These are phyloP conservation scores for Colletotrichum falcatum DNA, from an alignment of 2,329 filamentous ascomycete genomes.

Conservation along the genomic window DNA sequence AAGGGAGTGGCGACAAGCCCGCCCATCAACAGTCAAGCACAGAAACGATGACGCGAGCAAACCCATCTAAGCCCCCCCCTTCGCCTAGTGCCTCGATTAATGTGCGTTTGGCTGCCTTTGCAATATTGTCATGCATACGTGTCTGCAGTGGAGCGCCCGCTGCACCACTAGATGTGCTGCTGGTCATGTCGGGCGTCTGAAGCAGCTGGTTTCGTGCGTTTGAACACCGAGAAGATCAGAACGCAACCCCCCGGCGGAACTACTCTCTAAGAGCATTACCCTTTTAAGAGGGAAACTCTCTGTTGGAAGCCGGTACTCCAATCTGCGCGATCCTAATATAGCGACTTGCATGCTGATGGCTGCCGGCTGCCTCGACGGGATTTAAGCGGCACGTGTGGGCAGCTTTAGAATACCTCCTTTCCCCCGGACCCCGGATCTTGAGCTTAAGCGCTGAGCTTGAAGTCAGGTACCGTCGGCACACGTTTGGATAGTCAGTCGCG, in stretches of 20 bases:
- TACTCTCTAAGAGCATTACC: too few species aligned
- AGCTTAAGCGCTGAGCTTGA: neutral
- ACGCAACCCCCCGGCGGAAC: neutral
- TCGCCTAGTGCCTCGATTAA: neutral
- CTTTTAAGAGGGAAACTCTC: neutral
- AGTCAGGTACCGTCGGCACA: neutral
- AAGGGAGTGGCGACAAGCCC: neutral
- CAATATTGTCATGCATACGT: neutral
- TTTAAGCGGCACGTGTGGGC: slow-evolving; percentile 30
- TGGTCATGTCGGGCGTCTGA: neutral
- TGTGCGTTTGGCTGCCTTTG: neutral
- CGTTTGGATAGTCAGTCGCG: neutral
- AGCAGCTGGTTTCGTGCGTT: neutral
- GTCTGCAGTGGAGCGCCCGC: neutral
- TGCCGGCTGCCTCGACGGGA: neutral
- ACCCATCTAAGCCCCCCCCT: neutral
- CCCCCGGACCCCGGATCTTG: slow-evolving; percentile 13
- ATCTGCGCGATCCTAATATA: neutral
- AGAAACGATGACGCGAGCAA: neutral
- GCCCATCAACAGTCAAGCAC: neutral
- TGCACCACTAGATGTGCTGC: neutral
- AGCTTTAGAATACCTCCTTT: slow-evolving; percentile 26
- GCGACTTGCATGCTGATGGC: slow-evolving; percentile 6
- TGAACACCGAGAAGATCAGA: neutral
- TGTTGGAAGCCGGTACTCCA: too few species aligned